Conservation (phyloP, 169 alveolate species). For the Theileria annulata region DNA sequence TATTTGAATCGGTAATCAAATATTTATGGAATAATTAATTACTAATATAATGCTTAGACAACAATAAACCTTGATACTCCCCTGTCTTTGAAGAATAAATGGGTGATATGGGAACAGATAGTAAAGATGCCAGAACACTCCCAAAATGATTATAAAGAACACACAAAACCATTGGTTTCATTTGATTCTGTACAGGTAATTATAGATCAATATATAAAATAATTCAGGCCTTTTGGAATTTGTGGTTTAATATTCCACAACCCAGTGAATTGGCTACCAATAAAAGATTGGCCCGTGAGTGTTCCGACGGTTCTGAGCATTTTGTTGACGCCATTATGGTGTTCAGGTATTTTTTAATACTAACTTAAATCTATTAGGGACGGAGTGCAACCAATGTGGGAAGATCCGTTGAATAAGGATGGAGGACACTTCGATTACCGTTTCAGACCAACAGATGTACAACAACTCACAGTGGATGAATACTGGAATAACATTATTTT, state of each 20-base stretch:
- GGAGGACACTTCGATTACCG: slow-evolving; percentile 85
- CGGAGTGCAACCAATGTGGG: slow-evolving; percentile 86
- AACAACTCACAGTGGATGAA: slow-evolving; percentile 75
- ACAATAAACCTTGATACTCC: slow-evolving; percentile 21
- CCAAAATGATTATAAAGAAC: slow-evolving; percentile 79
- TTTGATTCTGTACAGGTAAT: slow-evolving; percentile 79
- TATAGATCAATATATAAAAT: background rate
- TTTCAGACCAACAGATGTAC: slow-evolving; percentile 75
- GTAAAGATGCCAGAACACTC: slow-evolving; percentile 69
- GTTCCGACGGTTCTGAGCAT: slow-evolving; percentile 73
- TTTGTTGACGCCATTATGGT: slow-evolving; percentile 78
- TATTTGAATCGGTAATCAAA: slow-evolving; percentile 44
- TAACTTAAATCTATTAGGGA: slow-evolving; percentile 51
- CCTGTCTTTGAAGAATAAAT: slow-evolving; percentile 75
- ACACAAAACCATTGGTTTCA: slow-evolving; percentile 82
- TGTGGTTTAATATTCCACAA: slow-evolving; percentile 79
- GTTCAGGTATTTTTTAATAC: slow-evolving; percentile 16
- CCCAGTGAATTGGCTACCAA: slow-evolving; percentile 76
- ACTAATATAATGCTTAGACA: slow-evolving; percentile 2
- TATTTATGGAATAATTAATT: background rate
- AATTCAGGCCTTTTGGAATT: slow-evolving; percentile 72
- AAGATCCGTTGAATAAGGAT: slow-evolving; percentile 79
- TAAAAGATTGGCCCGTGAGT: slow-evolving; percentile 65
- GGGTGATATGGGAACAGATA: slow-evolving; percentile 86
- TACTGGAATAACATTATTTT: slow-evolving; percentile 82